These are phyloP conservation scores for Pythium utonaiense DNA, from an alignment of 352 stramenopile genomes.

Conservation along the genomic window DNA sequence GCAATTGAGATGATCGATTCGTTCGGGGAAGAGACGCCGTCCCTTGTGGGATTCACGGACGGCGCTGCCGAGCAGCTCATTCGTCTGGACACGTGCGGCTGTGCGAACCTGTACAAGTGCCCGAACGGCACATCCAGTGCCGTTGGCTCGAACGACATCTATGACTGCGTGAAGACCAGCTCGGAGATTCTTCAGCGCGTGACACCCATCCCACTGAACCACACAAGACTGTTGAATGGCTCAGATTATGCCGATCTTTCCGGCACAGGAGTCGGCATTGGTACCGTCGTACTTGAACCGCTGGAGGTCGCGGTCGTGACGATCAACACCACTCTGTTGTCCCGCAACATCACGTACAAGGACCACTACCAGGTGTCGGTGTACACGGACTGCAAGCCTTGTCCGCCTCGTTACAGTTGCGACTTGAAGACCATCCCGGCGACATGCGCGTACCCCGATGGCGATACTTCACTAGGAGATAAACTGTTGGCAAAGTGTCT, in stretches of 20 bases:
- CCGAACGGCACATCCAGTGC: slow-evolving; percentile 90
- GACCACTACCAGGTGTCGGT: slow-evolving; percentile 94
- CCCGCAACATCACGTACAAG: slow-evolving; percentile 94
- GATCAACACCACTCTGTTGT: slow-evolving; percentile 89
- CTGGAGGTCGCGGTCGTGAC: slow-evolving; percentile 92
- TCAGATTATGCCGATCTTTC: slow-evolving; percentile 79
- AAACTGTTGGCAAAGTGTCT: slow-evolving; percentile 51
- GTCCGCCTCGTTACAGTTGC: slow-evolving; percentile 91
- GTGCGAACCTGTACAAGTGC: slow-evolving; percentile 91
- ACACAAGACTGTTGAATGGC: slow-evolving; percentile 47
- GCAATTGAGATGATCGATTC: slow-evolving; percentile 84
- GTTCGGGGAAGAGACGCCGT: slow-evolving; percentile 78
- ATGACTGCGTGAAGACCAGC: slow-evolving; percentile 88
- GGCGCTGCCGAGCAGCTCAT: slow-evolving; percentile 37
- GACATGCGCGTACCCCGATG: slow-evolving; percentile 63
- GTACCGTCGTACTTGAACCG: slow-evolving; percentile 73
- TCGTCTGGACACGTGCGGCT: slow-evolving; percentile 92
- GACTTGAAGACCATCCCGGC: slow-evolving; percentile 40
- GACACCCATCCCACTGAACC: slow-evolving; percentile 65
- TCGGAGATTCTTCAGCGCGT: slow-evolving; percentile 89
- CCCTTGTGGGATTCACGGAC: slow-evolving; percentile 67
- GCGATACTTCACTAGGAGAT: slow-evolving; percentile 38
- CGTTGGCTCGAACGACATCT: slow-evolving; percentile 67
- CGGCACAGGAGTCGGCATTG: slow-evolving; percentile 49
- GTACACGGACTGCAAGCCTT: slow-evolving; percentile 95